phyloP scores from a whole-genome alignment of 2,329 filamentous ascomycete genomes.

The Aspergillus sp. region DNA sequence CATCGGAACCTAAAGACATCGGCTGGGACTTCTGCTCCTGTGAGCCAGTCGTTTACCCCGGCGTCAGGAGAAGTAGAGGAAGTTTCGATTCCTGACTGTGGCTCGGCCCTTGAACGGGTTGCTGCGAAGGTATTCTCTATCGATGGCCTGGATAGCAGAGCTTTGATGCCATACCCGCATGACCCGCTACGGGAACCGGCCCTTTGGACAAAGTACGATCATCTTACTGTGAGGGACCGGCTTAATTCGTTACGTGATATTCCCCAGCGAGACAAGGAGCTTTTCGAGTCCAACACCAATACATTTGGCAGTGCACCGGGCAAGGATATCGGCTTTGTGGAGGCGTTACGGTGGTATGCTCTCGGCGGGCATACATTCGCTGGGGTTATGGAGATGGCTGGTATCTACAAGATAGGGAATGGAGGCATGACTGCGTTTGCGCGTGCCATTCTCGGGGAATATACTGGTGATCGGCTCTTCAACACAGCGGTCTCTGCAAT shows the following conservation, averaged over 20 bases:
- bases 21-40: conserved; percentile 13
- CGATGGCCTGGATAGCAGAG: conserved; percentile 28
- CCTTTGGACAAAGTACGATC: conserved; percentile 29
- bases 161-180: conserved; percentile 39
- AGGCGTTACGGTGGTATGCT: conserved; percentile 31
- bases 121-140: conserved; percentile 31
- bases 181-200: conserved; percentile 29
- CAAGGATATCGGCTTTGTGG: conserved; percentile 25
- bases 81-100: background rate
- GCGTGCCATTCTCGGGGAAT: conserved; percentile 12
- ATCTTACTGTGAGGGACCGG: conserved; percentile 28
- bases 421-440: conserved; percentile 25
- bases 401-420: conserved; percentile 26
- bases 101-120: background rate
- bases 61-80: background rate
- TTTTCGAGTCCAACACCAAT: conserved; percentile 22
- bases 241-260: conserved; percentile 26
- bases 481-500: background rate
- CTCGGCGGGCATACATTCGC: conserved; percentile 26
- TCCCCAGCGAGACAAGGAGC: conserved; percentile 19
- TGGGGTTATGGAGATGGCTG: conserved; percentile 21
- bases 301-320: conserved; percentile 17
- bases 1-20: conserved; percentile 19
- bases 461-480: conserved; percentile 2
- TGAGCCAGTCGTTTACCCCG: conserved; percentile 11